Conservation (phyloP, 2,329 filamentous ascomycete species). For the Paecilomyces niveus region DNA sequence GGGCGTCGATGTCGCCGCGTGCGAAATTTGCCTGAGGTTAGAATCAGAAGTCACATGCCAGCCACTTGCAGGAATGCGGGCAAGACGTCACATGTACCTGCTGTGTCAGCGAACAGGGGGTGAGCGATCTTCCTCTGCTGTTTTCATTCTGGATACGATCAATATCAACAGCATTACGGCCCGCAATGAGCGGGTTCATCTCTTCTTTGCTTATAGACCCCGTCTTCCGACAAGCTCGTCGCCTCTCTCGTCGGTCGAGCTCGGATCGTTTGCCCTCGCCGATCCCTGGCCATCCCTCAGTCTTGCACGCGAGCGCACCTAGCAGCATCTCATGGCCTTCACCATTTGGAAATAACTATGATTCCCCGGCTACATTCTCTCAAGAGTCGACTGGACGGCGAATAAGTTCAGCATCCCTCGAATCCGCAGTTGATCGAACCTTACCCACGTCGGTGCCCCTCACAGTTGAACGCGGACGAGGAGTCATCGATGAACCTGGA, state of each 20-base stretch:
- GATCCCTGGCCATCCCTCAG: slow-evolving; percentile 12
- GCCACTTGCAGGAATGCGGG: not conserved
- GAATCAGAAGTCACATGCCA: not conserved
- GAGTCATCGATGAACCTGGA: not conserved
- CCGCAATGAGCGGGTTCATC: slow-evolving; percentile 39
- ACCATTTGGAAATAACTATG: not conserved
- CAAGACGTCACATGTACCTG: slow-evolving; percentile 1
- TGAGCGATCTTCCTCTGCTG: slow-evolving; percentile 5
- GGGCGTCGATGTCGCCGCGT: not conserved
- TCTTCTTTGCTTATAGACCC: slow-evolving; percentile 38
- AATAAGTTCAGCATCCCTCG: not conserved
- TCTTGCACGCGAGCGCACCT: not conserved
- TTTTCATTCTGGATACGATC: slow-evolving; percentile 5
- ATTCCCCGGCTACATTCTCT: not conserved
- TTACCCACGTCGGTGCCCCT: slow-evolving; percentile 10
- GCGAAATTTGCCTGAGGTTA: not conserved
- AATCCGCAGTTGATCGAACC: not conserved
- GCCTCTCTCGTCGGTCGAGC: slow-evolving; percentile 23
- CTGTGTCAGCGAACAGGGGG: not conserved
- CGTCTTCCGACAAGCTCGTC: slow-evolving; percentile 36
- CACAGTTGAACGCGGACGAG: slow-evolving; percentile 5
- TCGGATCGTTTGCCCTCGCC: slow-evolving; percentile 9
- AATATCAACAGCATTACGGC: slow-evolving; percentile 11
- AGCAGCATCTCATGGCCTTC: not conserved
- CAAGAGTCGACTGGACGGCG: not conserved